A percentile compares a stretch with the other conserved stretches of the same genome.
Conservation (phyloP, 2,329 filamentous ascomycete species). For the Nemania sp. region DNA sequence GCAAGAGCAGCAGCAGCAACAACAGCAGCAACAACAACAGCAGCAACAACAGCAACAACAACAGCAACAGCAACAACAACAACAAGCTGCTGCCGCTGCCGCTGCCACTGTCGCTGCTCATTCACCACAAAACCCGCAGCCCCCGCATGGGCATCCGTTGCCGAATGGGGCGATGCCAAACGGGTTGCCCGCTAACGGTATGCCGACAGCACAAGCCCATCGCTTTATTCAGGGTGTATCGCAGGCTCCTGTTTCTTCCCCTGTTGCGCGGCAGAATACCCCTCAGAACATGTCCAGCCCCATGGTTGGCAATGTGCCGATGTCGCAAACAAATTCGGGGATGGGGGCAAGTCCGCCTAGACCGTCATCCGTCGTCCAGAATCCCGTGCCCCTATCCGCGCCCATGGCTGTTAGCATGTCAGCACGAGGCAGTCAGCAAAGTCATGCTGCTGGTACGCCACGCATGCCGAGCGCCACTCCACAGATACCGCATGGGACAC, state of each 20-base stretch:
- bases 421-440: slow-evolving; percentile 67
- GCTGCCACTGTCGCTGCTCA: slow-evolving; percentile 40
- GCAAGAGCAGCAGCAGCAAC: slow-evolving; percentile 15
- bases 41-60: slow-evolving; percentile 41
- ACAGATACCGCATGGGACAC: slow-evolving; percentile 62
- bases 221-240: slow-evolving; percentile 60
- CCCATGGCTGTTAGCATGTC: slow-evolving; percentile 67
- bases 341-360: slow-evolving; percentile 70
- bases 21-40: slow-evolving; percentile 50
- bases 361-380: slow-evolving; percentile 67
- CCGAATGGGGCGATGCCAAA: slow-evolving; percentile 44
- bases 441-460: slow-evolving; percentile 65
- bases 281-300: slow-evolving; percentile 68
- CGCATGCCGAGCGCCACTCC: slow-evolving; percentile 64
- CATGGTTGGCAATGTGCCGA: slow-evolving; percentile 63
- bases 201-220: slow-evolving; percentile 47
- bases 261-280: slow-evolving; percentile 64
- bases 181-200: slow-evolving; percentile 47
- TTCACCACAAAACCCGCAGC: slow-evolving; percentile 40
- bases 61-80: slow-evolving; percentile 34
- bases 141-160: slow-evolving; percentile 49
- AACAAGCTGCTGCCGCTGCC: slow-evolving; percentile 25
- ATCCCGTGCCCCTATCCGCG: slow-evolving; percentile 57
- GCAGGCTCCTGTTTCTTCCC: slow-evolving; percentile 69
- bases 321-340: slow-evolving; percentile 68